Evolutionary conservation across 73 alveolate species (phyloP).

Genomic region (Loxodes magnus): DNA sequence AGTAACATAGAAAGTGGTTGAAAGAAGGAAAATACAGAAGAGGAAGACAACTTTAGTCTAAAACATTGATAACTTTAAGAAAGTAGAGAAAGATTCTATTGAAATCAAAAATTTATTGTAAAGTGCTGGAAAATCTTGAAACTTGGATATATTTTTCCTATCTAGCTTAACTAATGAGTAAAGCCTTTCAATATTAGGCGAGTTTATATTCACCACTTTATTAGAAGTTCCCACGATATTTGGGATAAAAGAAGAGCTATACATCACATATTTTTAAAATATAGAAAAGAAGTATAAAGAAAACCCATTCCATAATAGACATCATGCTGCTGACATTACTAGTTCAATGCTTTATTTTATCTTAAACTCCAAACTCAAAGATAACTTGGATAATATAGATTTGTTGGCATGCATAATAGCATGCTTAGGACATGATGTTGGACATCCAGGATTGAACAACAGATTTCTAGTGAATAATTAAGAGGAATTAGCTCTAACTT

Average conservation of each 20-base stretch:
- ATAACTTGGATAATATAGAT: conserved; percentile 5
- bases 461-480: conserved; percentile 9
- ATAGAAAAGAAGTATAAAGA: background rate
- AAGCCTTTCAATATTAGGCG: too few species aligned
- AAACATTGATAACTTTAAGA: too few species aligned
- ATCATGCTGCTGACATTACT: conserved; percentile 68
- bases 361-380: conserved; percentile 10
- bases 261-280: background rate
- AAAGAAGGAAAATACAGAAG: too few species aligned
- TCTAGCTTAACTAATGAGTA: too few species aligned
- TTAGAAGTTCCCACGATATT: too few species aligned
- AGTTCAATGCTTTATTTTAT: conserved; percentile 26
- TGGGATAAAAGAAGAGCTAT: background rate
- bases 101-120: too few species aligned
- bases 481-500: conserved; percentile 5
- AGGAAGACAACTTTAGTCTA: too few species aligned
- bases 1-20: too few species aligned
- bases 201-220: too few species aligned
- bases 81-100: too few species aligned
- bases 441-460: conserved; percentile 10
- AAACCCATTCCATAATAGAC: conserved; percentile 42
- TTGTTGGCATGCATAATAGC: conserved; percentile 15
- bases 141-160: too few species aligned
- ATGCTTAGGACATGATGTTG: conserved; percentile 17
- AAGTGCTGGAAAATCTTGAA: too few species aligned